Evolutionary conservation across 106 monocot genomes (phyloP), one percentile per base, ranked within the genome.

Genomic region (Dioscorea zingiberensis): DNA sequence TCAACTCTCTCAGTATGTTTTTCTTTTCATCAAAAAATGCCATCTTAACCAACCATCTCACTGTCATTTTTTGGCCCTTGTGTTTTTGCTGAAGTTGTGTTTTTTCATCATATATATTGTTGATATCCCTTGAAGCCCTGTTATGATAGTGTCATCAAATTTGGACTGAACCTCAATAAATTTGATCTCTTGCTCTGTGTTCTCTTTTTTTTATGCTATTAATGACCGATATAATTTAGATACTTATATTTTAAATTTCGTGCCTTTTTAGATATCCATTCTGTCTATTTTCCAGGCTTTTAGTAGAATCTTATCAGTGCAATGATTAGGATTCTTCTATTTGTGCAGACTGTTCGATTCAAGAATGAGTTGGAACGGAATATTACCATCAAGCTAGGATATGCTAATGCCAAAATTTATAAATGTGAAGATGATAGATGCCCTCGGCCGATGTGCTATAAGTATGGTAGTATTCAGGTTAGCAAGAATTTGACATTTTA

Each of bases 391-490:
- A 94, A 94, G 71, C 74, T 94, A 18, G 94, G 94, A 15, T 94
- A 94, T 83, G 94, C 94, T 29, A 94, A 94, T 83, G 94, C 94
- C 53, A 94, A 94, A 66, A 94, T 94, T 44, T 94, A 94, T 55
- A 94, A 90, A 81, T 94, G 94, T 80, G 94, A 94, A 80, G 90
- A 94, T 85, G 90, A 94, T 19, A 90, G 44, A 74, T 94, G 94
- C 48, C 90, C 87, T 24, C 66, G 94, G 3, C 94, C 94, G 26
- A 86, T 84, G 94, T 94, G 87, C 68, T 94, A 90, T 78, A 94
- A 94, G 94, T 94, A 94, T 67, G 86, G 4, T 69, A 18, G 24
- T 55, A 27, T 59, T 5, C 14, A 14, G 13, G 16, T 25, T 38
- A 8, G 38, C 38, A 38, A 27, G 46, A 15, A 3, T 55, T 47